These are phyloP conservation scores for Helianthus tuberosus DNA, from an alignment of 129 eudicot species.

Conservation along the genomic window DNA sequence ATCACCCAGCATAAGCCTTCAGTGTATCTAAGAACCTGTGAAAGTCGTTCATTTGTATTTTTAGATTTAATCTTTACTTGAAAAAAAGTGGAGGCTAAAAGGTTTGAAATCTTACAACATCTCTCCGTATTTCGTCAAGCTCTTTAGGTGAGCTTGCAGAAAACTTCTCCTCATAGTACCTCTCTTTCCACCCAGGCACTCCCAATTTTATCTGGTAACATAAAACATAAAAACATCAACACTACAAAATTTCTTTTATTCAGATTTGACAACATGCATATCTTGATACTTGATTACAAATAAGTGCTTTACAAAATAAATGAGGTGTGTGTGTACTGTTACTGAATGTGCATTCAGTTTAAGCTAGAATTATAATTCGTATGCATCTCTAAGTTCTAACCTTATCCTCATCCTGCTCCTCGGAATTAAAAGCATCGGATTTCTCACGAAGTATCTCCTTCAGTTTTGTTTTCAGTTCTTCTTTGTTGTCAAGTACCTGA, in stretches of 20 bases:
- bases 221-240: neutral
- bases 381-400: conserved; percentile 33
- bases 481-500: conserved; percentile 81
- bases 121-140: conserved; percentile 73
- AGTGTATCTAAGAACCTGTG: conserved; percentile 72
- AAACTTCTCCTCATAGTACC: conserved; percentile 97
- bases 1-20: conserved; percentile 99
- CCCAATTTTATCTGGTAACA: conserved; percentile 74
- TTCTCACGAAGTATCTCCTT: conserved; percentile 83
- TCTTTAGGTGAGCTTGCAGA: conserved; percentile 72
- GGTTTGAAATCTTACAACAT: conserved; percentile 65
- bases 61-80: neutral
- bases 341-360: no score
- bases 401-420: conserved; percentile 83
- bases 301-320: neutral
- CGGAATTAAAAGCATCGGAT: conserved; percentile 80
- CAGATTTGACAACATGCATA: neutral
- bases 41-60: neutral
- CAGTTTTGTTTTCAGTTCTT: conserved; percentile 80
- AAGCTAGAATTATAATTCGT: conserved; percentile 1
- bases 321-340: no score
- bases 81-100: conserved; percentile 12
- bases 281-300: neutral
- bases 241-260: neutral
- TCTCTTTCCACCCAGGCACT: conserved; percentile 94